Evolutionary conservation across 345 rosid genomes (phyloP), one percentile per base, ranked within the genome.

Genomic region (Brassica carinata): DNA sequence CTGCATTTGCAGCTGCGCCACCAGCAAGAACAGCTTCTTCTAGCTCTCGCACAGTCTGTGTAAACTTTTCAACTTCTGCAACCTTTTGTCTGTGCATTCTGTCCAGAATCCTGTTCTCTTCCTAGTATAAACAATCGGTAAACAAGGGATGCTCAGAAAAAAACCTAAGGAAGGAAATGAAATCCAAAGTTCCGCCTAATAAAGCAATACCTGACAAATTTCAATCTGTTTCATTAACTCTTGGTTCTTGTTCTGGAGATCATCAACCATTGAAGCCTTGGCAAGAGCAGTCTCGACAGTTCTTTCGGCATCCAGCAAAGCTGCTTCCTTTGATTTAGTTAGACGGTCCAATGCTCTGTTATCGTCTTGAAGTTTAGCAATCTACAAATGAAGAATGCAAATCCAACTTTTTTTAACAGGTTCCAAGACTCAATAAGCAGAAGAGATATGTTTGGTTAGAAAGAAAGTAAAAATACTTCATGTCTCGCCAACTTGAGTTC

Each of bases 1-100:
- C 99, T 64, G 98, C 99, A 84, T 95, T 95, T 48, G 99, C 99
- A 77, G 98, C 99, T 70, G 96, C 97, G 82, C 97, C 99, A 74
- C 99, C 98, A 63, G 98, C 98, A 81, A 95, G 99, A 84, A 95
- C 97, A 77, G 99, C 97, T 89, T 95, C 99, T 87, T 95, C 99
- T 38, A 95, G 93, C 88, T 95, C 99, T 69, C 97, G 83, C 63
- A 96, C 99, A 38, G 97, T 96, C 87, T 93, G 99, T 26, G 98
- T 92, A 69, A 92, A 92, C 89, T 93, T 96, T 85, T 96, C 99
- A 83, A 96, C 98, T 91, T 96, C 99, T 2, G 97, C 99, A 81
- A 96, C 98, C 84, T 96, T 96, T 71, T 90, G 96, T 27, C 99
- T 85, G 79, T 96, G 98, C 98, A 96, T 82, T 83, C 86, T 96